phyloP scores from a whole-genome alignment of 805 yeast genomes.

The Maudiozyma turicensis region DNA sequence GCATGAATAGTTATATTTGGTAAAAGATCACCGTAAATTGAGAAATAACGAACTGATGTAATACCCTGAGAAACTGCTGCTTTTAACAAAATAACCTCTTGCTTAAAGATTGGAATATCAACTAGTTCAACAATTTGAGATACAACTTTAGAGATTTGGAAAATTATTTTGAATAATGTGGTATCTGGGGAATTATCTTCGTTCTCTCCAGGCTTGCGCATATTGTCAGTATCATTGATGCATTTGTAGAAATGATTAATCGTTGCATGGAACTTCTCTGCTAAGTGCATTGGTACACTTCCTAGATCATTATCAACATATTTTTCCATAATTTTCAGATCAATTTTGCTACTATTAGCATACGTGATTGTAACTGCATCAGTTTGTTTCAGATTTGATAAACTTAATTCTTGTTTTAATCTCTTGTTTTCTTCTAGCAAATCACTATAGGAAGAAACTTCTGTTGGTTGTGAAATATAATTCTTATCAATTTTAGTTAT shows the following conservation, averaged over 20 bases:
- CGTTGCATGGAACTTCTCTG: constrained; percentile 5
- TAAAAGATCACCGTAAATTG: constrained; percentile 45
- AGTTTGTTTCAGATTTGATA: constrained; percentile 20
- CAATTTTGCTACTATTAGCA: not conserved
- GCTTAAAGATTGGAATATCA: constrained; percentile 25
- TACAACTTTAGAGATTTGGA: constrained; percentile 16
- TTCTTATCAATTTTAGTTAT: not conserved
- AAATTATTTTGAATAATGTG: constrained; percentile 17
- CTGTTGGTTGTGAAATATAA: not conserved
- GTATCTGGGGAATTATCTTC: constrained; percentile 6
- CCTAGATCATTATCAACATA: constrained; percentile 10
- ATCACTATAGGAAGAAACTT: not conserved
- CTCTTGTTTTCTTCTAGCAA: constrained; percentile 7
- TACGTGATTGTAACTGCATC: not conserved
- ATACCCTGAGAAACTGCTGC: constrained; percentile 67
- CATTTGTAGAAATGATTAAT: constrained; percentile 7
- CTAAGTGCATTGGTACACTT: constrained; percentile 10
- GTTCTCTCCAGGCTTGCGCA: not conserved
- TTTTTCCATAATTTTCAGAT: constrained; percentile 5
- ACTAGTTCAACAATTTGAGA: constrained; percentile 15
- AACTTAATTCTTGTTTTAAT: constrained; percentile 12
- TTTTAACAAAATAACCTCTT: constrained; percentile 38
- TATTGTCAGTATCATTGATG: constrained; percentile 4
- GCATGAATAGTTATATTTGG: constrained; percentile 67
- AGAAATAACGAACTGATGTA: constrained; percentile 66